These are phyloP conservation scores for Globisporangium heterothallicum DNA, from an alignment of 352 stramenopile species.

Conservation along the genomic window DNA sequence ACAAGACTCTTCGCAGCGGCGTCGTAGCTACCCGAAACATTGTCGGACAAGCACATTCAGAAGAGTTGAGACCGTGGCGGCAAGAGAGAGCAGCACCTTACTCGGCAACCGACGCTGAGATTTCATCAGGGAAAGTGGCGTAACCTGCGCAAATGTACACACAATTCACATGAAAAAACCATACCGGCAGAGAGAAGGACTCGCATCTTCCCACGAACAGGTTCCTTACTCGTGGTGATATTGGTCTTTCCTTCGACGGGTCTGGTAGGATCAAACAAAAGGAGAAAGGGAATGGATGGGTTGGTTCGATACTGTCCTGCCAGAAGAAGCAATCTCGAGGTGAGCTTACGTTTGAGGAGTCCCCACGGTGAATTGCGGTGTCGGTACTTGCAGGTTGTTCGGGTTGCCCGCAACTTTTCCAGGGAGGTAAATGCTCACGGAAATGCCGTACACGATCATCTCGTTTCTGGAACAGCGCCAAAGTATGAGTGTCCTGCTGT, in stretches of 20 bases:
- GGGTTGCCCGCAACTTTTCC: slow-evolving; percentile 32
- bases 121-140: slow-evolving; percentile 7
- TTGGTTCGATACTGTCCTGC: too few relatives aligned
- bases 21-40: slow-evolving; percentile 20
- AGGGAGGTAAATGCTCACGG: slow-evolving; percentile 86
- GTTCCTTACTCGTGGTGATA: not conserved
- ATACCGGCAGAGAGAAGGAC: too few relatives aligned
- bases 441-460: slow-evolving; percentile 67
- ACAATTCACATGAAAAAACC: not conserved
- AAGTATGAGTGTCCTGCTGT: not conserved
- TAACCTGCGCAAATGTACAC: slow-evolving; percentile 1
- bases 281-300: too few relatives aligned
- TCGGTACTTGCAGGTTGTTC: slow-evolving; percentile 17
- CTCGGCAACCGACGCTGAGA: not conserved
- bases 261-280: not conserved
- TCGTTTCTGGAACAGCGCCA: slow-evolving; percentile 29
- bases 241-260: slow-evolving; percentile 3
- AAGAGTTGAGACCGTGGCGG: too few relatives aligned
- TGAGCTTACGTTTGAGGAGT: slow-evolving; percentile 7
- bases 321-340: too few relatives aligned
- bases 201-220: not conserved
- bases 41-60: not conserved
- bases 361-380: slow-evolving; percentile 5
- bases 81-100: not conserved
- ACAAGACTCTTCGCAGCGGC: slow-evolving; percentile 45